Base-by-base conservation (phyloP, 2,329 filamentous ascomycete species). In the Aspergillus hiratsukae region DNA sequence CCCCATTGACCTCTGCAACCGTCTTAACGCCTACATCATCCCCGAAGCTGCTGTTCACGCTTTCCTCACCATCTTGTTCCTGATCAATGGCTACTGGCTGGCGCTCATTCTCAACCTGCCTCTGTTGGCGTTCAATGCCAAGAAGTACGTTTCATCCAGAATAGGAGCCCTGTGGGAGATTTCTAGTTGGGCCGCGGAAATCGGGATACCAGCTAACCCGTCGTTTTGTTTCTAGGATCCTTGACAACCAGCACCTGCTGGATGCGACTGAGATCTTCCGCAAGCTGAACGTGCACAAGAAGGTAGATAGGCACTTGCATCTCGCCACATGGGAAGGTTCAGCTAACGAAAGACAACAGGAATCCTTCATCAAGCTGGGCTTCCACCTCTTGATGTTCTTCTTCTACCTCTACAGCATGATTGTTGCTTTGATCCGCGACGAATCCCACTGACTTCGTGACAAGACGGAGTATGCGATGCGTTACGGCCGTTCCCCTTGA, bases 381-480 rank as follows among this genome's bases (percentile, higher is more conserved):
- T 99, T 99, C 83, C 94, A 99, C 78, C 82, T 99, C 59, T 77
- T 99, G 79, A 97, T 99, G 91, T 99, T 99, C 85, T 99, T 99
- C 87, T 99, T 97, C 85, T 99, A 99, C 80, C 88, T 99, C 56
- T 96, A 96, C 85, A 95, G 90, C 87, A 95, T 94, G 90, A 94
- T 94, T 67, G 93, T 97, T 63, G 93, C 94, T 64, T 84, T 99
- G 61, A 99, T 99, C 81, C 87, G 89, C 72, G 94, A 97, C 76
- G 94, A 99, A 80, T 85, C 89, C 58, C 85, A 91, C 77, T 96
- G 87, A 87, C 66, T 76, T 62, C 68, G 69, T 57, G 63, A 64
- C 52, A 66, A 70, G 65, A 66, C 71, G 66, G 72, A 69, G 54
- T 60, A 72, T 68, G 70, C 68, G 55, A 77, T 76, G 73, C 72